Base-by-base conservation (phyloP, 352 stramenopile genomes). In the Globisporangium spiculum region DNA sequence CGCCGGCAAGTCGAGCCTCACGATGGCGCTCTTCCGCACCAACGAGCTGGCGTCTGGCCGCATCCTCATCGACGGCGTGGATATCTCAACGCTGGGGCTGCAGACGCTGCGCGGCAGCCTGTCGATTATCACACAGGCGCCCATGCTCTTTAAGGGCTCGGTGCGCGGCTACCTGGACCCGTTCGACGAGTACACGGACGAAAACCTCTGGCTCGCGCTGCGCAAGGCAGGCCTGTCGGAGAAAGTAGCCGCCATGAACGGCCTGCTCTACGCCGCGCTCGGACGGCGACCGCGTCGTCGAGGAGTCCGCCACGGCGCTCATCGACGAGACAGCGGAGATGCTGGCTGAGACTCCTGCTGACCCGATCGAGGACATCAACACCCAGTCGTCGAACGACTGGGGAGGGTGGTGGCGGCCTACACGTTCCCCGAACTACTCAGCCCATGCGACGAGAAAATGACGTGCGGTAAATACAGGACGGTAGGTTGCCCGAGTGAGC, bases 101-200 rank as follows among this genome's bases (percentile, higher is more conserved):
- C 79, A 74, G 8, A 92, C 96, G 63, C 81, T 98, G 53, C 85
- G 96, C 63, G 80, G 88, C 26, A 82, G 80, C 18, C 75, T 98
- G 18, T 89, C 93, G 1, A 97, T 98, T 52, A 98, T 99, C 56
- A 96, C 97, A 20, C 97, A 98, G 70, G 90, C 73, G 59, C 96
- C 87, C 52, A 87, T 96, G 44, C 75, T 99, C 18, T 98, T 98
- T 73, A 88, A 91, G 26, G 94, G 86, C 30, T 97, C 92, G 38
- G 67, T 99, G 30, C 84, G 96, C 44, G 80, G 89, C 8, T 71
- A 66, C 10, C 27, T 71, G 16, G 66, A 71, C 34, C 58, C 66
- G 34, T 98, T 97, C 67, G 77, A 84, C 30, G 72, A 94, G 66
- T 93, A 84, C 72, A 67, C 63, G 27, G 90, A 97, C 62, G 77